Percentiles rank a stretch among this genome's conserved stretches.
Evolutionary conservation across 1,284 basidiomycete species (phyloP).

Genomic region (Rhizoctonia solani): DNA sequence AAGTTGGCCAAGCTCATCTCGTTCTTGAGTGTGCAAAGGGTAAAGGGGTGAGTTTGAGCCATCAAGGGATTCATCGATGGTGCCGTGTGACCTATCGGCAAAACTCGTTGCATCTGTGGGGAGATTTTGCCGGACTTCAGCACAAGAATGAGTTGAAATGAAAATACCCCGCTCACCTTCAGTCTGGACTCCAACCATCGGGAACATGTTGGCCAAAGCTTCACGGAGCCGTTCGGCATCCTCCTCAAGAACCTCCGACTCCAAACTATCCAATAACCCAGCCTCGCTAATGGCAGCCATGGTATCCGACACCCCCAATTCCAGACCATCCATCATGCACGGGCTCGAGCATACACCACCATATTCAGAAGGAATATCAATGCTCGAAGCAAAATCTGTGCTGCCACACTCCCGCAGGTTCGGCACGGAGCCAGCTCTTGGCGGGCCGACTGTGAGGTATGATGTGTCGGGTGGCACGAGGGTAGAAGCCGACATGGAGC

Average conservation of each 20-base stretch:
- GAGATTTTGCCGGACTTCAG: too few relatives aligned
- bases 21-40: not conserved
- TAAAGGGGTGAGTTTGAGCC: not conserved
- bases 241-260: not conserved
- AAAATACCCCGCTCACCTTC: too few relatives aligned
- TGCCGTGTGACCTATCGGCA: not conserved
- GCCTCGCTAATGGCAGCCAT: not conserved
- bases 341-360: not conserved
- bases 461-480: too few relatives aligned
- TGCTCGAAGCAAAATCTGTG: too few relatives aligned
- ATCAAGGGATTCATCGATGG: constrained; percentile 6
- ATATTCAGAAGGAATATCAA: not conserved
- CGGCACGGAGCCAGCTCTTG: too few relatives aligned
- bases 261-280: not conserved
- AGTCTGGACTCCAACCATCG: not conserved
- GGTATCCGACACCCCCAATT: constrained; percentile 13
- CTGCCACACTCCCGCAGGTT: too few relatives aligned
- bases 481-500: too few relatives aligned
- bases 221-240: not conserved
- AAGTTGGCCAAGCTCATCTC: not conserved
- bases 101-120: not conserved
- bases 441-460: too few relatives aligned
- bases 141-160: too few relatives aligned
- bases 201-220: not conserved
- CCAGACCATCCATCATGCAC: not conserved